Evolutionary conservation across 2,329 filamentous ascomycete species (phyloP).

Genomic region (Fulvia fulva): DNA sequence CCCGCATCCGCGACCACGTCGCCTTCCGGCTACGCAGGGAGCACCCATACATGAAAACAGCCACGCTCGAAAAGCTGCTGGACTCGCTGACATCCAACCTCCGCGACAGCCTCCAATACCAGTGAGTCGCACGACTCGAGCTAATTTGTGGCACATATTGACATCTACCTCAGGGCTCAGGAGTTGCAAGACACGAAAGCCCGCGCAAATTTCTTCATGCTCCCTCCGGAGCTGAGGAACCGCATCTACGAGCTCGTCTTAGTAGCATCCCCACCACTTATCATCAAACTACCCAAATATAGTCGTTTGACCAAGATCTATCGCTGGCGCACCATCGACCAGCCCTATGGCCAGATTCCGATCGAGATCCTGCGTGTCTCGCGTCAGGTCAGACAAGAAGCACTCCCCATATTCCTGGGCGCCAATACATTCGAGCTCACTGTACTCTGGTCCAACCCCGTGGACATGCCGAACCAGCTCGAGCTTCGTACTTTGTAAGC

Average conservation of each 20-base stretch:
- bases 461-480: too few species aligned
- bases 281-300: too few species aligned
- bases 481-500: too few species aligned
- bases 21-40: too few species aligned
- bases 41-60: not conserved
- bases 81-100: not conserved
- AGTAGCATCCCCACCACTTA: not conserved
- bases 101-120: not conserved
- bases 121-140: not conserved
- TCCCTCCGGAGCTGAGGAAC: not conserved
- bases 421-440: not conserved
- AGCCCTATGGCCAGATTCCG: too few species aligned
- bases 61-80: not conserved
- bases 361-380: too few species aligned
- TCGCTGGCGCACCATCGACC: too few species aligned
- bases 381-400: not conserved
- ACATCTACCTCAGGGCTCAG: not conserved
- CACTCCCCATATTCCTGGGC: not conserved
- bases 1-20: too few species aligned
- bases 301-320: too few species aligned
- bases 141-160: not conserved
- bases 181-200: not conserved
- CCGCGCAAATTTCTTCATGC: not conserved
- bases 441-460: not conserved
- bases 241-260: not conserved